Base-by-base conservation (phyloP, 2,329 filamentous ascomycete species). In the Penicillium aurantiogriseum region DNA sequence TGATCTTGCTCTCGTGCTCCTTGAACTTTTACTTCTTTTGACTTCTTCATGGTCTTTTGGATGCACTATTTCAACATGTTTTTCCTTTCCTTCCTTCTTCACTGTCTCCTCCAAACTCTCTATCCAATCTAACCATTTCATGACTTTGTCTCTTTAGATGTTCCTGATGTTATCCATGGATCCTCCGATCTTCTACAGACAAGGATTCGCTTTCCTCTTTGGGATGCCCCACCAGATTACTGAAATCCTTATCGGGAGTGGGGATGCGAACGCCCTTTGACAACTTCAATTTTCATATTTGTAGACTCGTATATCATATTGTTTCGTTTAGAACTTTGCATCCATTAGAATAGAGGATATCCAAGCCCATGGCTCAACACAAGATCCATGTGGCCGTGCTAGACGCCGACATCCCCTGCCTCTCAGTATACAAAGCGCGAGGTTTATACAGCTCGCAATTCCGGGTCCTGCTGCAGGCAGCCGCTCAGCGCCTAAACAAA, bases 371-470 rank as follows among this genome's bases (percentile, higher is more conserved):
- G 61, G 50, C 60, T 38, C 58, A 51, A 25, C 57, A 47, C 47
- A 63, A 38, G 19, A 64, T 77, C 63, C 66, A 76, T 64, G 62
- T 75, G 59, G 65, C 75, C 56, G 56, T 72, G 23, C 59, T 76
- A 48, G 69, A 79, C 67, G 56, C 71, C 59, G 67, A 79, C 61
- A 55, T 72, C 21, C 73, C 73, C 21, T 70, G 71, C 15, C 67
- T 65, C 11, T 51, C 63, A 27, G 67, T 75, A 54, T 74, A 74
- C 57, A 56, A 57, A 19, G 51, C 65, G 17, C 71, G 69, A 6
- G 73, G 73, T 47, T 62, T 74, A 40, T 75, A 72, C 60, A 74
- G 71, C 48, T 69, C 73, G 4, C 71, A 72, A 38, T 75, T 76
- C 58, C 66, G 69, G 3, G 49, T 48, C 4, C 65, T 75, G 1